Base-by-base conservation (phyloP, 371 early-diverging fungal genomes). In the Mortierella sp. region DNA sequence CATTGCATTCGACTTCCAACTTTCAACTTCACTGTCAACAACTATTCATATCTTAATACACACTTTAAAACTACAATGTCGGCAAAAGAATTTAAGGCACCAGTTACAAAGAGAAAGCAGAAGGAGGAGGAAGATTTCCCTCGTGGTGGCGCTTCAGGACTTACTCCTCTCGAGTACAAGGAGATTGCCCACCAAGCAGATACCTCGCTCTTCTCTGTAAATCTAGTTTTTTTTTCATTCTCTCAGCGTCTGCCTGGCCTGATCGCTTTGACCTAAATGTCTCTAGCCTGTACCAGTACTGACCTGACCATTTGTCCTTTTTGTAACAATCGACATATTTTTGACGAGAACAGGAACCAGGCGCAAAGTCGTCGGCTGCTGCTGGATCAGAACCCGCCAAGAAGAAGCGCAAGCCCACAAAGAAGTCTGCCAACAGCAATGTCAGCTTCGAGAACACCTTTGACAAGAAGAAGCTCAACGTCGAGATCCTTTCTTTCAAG, bases 101-200 rank as follows among this genome's bases (percentile, higher is more conserved):
- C 81, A 8, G 74, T 80, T 24, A 81, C 85, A 61, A 85, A 80
- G 73, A 63, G 81, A 26, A 79, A 80, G 52, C 75, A 76, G 41
- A 78, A 81, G 44, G 80, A 77, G 22, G 80, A 80, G 31, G 81
- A 82, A 70, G 86, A 91, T 71, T 96, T 96, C 76, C 95, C 95
- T 75, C 92, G 96, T 74, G 96, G 96, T 55, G 96, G 96, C 34
- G 92, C 93, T 10, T 89, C 92, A 52, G 92, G 90, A 4, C 86
- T 96, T 76, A 95, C 96, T 3, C 95, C 96, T 53, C 89, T 96
- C 31, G 96, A 96, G 85, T 92, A 91, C 86, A 91, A 94, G 52
- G 95, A 96, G 73, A 89, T 95, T 52, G 78, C 91, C 34, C 91
- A 90, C 76, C 91, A 94, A 75, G 96, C 93, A 26, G 93, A 93